Evolutionary conservation across 148 eudicot genomes (phyloP), one percentile per base, ranked within the genome.

Genomic region (Vaccinium vitisidaea): DNA sequence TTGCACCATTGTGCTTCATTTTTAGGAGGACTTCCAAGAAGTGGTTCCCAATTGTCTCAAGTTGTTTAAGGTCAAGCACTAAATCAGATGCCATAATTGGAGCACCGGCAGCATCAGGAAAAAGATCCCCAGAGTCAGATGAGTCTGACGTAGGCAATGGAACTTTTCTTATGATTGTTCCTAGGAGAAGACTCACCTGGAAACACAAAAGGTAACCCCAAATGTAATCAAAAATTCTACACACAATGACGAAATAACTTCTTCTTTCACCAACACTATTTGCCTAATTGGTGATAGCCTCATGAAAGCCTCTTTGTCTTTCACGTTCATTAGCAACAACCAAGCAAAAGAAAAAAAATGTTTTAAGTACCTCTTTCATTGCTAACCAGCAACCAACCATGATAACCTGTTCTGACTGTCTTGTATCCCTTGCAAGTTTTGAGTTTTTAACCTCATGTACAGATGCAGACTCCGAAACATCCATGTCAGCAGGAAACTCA

Each of bases 371-470:
- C 98, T 97, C 99, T 93, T 97, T 97, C 99, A 97, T 95, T 55
- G 99, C 98, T 75, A 95, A 95, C 99, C 99, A 97, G 86, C 98
- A 95, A 80, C 99, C 98, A 88, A 97, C 99, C 99, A 97, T 97
- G 32, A 97, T 93, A 91, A 93, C 92, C 93, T 97, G 99, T 78
- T 90, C 97, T 77, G 94, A 83, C 82, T 92, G 92, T 80, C 90
- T 82, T 48, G 80, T 90, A 79, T 90, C 93, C 77, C 67, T 89
- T 82, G 74, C 82, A 69, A 55, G 65, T 82, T 89, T 87, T 74
- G 83, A 39, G 77, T 75, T 90, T 88, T 88, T 77, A 53, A 78
- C 87, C 10, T 90, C 94, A 32, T 70, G 74, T 58, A 85, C 92
- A 8, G 76, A 76, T n/a, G 55, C 52, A 73, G 86, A 75, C 21